Conservation (phyloP, 2,329 filamentous ascomycete genomes). For the Didymella arachidicola region DNA sequence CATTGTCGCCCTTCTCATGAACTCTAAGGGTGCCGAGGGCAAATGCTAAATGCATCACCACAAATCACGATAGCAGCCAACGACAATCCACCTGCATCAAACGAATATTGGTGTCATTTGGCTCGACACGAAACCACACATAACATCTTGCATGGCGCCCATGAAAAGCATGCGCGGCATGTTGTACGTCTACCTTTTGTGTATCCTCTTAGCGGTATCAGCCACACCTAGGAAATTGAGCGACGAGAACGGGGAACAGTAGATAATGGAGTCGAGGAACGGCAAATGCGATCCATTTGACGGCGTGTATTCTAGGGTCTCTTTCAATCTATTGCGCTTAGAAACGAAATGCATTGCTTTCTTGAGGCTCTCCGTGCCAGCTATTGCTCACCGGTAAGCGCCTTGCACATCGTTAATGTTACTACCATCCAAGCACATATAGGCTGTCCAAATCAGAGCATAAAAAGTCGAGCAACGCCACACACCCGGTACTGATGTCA, state of each 20-base stretch:
- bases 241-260: conserved; percentile 28
- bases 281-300: conserved; percentile 46
- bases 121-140: conserved; percentile 32
- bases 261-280: conserved; percentile 45
- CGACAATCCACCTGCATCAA: conserved; percentile 42
- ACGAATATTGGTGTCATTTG: conserved; percentile 29
- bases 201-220: conserved; percentile 39
- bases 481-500: not conserved
- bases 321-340: conserved; percentile 42
- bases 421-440: not conserved
- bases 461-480: not conserved
- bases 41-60: conserved; percentile 23
- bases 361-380: not conserved
- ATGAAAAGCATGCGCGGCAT: conserved; percentile 34
- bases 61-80: conserved; percentile 37
- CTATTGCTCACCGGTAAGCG: not conserved
- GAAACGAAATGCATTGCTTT: conserved; percentile 47
- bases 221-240: conserved; percentile 18
- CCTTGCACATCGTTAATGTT: not conserved
- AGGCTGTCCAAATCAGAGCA: not conserved
- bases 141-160: conserved; percentile 41
- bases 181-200: conserved; percentile 49
- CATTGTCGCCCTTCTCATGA: conserved; percentile 99
- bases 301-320: conserved; percentile 49
- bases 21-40: conserved; percentile 74